Evolutionary conservation across 2,329 filamentous ascomycete genomes (phyloP), one percentile per base, ranked within the genome.

Genomic region (Phyllosticta capitalensis): DNA sequence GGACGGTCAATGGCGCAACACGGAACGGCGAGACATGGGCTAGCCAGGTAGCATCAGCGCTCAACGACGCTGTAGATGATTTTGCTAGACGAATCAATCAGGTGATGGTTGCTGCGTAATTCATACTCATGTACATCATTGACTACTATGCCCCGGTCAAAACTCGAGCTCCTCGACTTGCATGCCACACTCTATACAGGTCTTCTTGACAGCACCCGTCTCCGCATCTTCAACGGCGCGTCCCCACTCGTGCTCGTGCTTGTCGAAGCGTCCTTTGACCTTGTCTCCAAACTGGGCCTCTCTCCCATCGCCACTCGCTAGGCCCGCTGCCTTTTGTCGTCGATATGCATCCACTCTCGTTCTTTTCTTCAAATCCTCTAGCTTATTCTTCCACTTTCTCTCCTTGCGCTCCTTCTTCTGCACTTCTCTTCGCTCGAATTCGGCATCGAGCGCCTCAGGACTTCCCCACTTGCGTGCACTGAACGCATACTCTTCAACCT

Each of bases 401-500:
- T 96, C 92, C 69, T 95, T 95, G 56, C 90, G 80, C 54, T 81
- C 82, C 75, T 95, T 96, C 74, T 90, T 91, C 58, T 94, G 87
- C 2, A 77, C 75, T 69, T 91, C 86, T 19, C 92, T 82, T 63
- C 83, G 83, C 72, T 88, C 89, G 67, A 94, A 97, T 74, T 97
- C 92, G 5, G 83, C 89, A 69, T 97, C 94, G 4, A 97, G 76
- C 0, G 86, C 88, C 68, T 94, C 91, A 0, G 89, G 75, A 0
- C 87, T 90, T 0, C 94, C 94, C 94, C 94, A 99, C 76, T 96
- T 96, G 64, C 84, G 85, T 1, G 81, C 74, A 0, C 77, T 84
- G 67, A 97, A 87, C 0, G 92, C 94, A 69, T 96, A 96, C 60
- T 91, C 90, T 70, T 99, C 94, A 1, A 99, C 89, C 70, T 99